phyloP scores from a whole-genome alignment of 805 yeast genomes.

The Sugiyamaella floridensis region DNA sequence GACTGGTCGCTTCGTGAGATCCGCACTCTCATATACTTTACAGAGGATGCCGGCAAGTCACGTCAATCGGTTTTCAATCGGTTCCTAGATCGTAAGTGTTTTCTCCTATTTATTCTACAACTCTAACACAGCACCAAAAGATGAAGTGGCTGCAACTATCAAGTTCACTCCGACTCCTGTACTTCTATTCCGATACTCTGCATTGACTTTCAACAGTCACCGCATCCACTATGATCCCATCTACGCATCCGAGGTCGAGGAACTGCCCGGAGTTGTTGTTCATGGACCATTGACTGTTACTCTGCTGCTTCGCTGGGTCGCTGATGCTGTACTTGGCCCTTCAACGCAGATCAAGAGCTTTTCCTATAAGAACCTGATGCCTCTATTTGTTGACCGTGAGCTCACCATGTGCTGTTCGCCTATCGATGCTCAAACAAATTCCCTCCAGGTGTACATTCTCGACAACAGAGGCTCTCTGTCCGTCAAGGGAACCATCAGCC shows the following conservation, averaged over 20 bases:
- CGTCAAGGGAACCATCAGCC: conserved; percentile 22
- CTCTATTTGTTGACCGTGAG: conserved; percentile 41
- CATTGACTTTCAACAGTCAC: conserved; percentile 77
- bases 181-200: conserved; percentile 57
- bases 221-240: conserved; percentile 64
- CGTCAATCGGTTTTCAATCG: conserved; percentile 17
- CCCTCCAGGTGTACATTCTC: conserved; percentile 24
- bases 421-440: conserved; percentile 27
- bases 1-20: conserved; percentile 41
- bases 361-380: conserved; percentile 44
- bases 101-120: not conserved
- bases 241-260: conserved; percentile 50
- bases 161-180: conserved; percentile 35
- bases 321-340: conserved; percentile 14
- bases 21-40: conserved; percentile 58
- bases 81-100: conserved; percentile 17
- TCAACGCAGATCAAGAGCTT: conserved; percentile 28
- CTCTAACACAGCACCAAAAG: conserved; percentile 6
- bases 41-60: conserved; percentile 23
- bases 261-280: conserved; percentile 53
- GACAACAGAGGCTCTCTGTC: conserved; percentile 17
- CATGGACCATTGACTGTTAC: conserved; percentile 80
- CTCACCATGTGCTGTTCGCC: conserved; percentile 20
- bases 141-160: conserved; percentile 16
- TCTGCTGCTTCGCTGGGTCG: conserved; percentile 48